Conservation (phyloP, 805 yeast genomes). For the Saccharomycopsis amapae region DNA sequence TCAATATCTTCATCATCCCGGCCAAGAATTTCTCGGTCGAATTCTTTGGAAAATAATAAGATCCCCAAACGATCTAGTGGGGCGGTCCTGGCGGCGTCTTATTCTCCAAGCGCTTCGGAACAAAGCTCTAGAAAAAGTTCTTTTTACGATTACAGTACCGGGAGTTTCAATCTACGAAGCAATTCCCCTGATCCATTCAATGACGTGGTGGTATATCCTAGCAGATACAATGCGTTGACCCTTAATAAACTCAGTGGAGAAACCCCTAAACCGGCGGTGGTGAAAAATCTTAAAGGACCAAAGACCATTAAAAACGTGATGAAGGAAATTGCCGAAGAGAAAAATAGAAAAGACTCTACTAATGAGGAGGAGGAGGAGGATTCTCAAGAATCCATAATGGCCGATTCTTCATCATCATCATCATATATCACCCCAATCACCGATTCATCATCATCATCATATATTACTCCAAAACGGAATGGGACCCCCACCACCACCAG, state of each 20-base stretch:
- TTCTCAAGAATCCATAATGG: too few species aligned
- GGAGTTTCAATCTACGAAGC: slow-evolving; percentile 11
- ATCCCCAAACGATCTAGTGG: slow-evolving; percentile 9
- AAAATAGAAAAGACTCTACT: too few species aligned
- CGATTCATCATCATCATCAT: too few species aligned
- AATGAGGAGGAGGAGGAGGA: too few species aligned
- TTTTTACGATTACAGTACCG: slow-evolving; percentile 20
- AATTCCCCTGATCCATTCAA: slow-evolving; percentile 18
- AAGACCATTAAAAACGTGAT: too few species aligned
- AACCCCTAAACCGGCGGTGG: too few species aligned
- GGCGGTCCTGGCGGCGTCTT: slow-evolving; percentile 14
- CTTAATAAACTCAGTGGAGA: slow-evolving; percentile 5
- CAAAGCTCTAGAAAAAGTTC: slow-evolving; percentile 22
- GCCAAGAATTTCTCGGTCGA: slow-evolving; percentile 9
- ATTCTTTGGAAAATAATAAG: slow-evolving; percentile 10
- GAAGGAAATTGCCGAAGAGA: too few species aligned
- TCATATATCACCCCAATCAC: too few species aligned
- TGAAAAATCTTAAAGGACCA: too few species aligned
- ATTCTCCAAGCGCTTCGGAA: slow-evolving; percentile 21
- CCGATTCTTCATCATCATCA: too few species aligned
- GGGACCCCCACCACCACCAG: too few species aligned
- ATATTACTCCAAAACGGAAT: too few species aligned
- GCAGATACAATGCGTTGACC: slow-evolving; percentile 6
- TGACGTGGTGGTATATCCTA: background rate
- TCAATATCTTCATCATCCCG: background rate